phyloP scores from a whole-genome alignment of 1,284 basidiomycete genomes.

The Retiboletus fuscus region DNA sequence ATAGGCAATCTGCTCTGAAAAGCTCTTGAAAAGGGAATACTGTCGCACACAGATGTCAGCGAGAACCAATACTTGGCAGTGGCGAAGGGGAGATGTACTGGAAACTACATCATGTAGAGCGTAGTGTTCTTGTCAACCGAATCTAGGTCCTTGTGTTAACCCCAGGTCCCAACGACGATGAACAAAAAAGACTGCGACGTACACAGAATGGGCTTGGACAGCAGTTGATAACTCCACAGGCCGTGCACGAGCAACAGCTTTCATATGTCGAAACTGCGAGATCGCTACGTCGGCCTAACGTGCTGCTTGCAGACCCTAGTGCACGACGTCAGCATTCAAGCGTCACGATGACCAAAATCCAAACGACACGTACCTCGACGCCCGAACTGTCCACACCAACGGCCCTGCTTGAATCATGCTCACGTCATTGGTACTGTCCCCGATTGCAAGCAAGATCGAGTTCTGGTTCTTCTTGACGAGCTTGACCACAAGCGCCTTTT shows the following conservation, averaged over 20 bases:
- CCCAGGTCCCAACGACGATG: neutral
- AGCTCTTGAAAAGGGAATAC: conserved; percentile 99
- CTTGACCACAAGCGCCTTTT: conserved; percentile 98
- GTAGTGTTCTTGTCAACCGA: conserved; percentile 98
- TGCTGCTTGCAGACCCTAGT: conserved; percentile 94
- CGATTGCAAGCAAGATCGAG: conserved; percentile 93
- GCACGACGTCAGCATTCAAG: neutral
- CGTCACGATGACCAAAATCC: neutral
- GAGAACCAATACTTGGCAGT: neutral
- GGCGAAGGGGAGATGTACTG: conserved; percentile 66
- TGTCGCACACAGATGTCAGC: conserved; percentile 46
- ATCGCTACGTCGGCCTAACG: conserved; percentile 97
- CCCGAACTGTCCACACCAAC: conserved; percentile 99
- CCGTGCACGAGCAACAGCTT: conserved; percentile 97
- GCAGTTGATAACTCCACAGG: conserved; percentile 95
- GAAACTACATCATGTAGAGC: conserved; percentile 97
- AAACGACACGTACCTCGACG: conserved; percentile 76
- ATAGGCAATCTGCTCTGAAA: conserved; percentile 97
- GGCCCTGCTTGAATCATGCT: conserved; percentile 96
- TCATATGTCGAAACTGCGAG: conserved; percentile 96
- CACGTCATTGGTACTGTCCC: conserved; percentile 97
- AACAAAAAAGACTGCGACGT: conserved; percentile 48
- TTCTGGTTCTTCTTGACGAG: conserved; percentile 97
- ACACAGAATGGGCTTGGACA: conserved; percentile 97
- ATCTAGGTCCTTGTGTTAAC: conserved; percentile 57